Evolutionary conservation across 106 monocot species (phyloP).

Genomic region (Dendrobium catenatum): DNA sequence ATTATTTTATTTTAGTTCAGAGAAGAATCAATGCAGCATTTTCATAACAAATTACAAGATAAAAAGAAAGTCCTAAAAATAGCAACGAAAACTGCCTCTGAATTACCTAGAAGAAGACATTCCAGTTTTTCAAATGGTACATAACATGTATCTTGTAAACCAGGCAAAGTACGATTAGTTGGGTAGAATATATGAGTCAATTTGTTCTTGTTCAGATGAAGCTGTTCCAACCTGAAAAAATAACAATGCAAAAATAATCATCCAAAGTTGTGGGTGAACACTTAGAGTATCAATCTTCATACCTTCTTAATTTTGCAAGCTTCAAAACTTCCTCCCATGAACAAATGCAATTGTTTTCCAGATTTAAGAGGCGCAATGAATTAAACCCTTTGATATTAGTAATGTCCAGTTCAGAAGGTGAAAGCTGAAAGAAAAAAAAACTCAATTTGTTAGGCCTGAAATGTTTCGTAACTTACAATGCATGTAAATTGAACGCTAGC

Average conservation of each 20-base stretch:
- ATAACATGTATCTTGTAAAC: conserved; percentile 6
- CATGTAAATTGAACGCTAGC: neutral
- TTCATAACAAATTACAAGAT: neutral
- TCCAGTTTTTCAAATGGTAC: conserved; percentile 70
- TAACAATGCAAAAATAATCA: neutral
- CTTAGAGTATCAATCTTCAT: neutral
- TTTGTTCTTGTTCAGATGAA: conserved; percentile 87
- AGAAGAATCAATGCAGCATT: conserved; percentile 1
- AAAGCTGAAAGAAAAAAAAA: conserved; percentile 33
- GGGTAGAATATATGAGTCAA: conserved; percentile 66
- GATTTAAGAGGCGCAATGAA: conserved; percentile 62
- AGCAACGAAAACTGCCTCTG: neutral
- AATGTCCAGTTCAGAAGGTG: conserved; percentile 7
- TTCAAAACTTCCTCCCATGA: conserved; percentile 82
- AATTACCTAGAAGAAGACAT: conserved; percentile 82
- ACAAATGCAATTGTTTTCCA: conserved; percentile 72
- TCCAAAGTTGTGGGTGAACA: neutral
- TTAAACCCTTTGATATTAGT: conserved; percentile 48
- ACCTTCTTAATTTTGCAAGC: conserved; percentile 81
- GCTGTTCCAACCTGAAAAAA: conserved; percentile 71
- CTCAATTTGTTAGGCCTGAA: conserved; percentile 7
- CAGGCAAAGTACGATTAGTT: conserved; percentile 13
- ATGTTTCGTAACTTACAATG: neutral
- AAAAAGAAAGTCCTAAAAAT: neutral
- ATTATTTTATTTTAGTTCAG: conserved; percentile 13